Conservation (phyloP, 306 rosid genomes). For the Citrullus colocynthis region DNA sequence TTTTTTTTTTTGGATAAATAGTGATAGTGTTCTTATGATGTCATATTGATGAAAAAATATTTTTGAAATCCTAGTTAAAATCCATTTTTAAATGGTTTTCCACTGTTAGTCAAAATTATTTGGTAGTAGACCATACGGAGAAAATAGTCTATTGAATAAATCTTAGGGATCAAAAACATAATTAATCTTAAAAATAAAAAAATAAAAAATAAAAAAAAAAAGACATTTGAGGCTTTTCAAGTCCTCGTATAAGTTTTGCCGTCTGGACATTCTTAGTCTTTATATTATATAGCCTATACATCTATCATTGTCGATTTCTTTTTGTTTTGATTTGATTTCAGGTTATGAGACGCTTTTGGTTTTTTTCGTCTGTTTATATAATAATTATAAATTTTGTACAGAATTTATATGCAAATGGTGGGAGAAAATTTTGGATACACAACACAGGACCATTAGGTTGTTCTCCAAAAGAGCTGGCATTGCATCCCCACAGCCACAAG, state of each 20-base stretch:
- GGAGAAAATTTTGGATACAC: constrained; percentile 20
- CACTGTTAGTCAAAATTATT: background rate
- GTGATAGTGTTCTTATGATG: background rate
- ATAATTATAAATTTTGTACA: background rate
- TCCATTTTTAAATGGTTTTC: background rate
- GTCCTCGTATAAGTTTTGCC: no score
- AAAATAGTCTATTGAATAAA: no score
- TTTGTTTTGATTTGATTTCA: background rate
- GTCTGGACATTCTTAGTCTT: no score
- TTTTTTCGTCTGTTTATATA: no score
- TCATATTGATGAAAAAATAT: background rate
- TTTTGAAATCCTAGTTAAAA: background rate
- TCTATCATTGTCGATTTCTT: no score
- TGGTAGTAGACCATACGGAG: no score
- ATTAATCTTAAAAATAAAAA: no score
- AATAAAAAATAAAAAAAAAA: no score
- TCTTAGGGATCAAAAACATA: no score
- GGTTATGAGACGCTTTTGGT: background rate
- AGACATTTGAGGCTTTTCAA: no score
- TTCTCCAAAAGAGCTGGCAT: constrained; percentile 12
- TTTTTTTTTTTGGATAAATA: background rate
- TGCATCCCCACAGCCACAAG: background rate
- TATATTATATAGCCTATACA: no score
- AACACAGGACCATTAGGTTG: constrained; percentile 18
- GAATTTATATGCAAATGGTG: constrained; percentile 11